These are phyloP conservation scores for Starmerella bombicola DNA, from an alignment of 805 yeast species.

Conservation along the genomic window DNA sequence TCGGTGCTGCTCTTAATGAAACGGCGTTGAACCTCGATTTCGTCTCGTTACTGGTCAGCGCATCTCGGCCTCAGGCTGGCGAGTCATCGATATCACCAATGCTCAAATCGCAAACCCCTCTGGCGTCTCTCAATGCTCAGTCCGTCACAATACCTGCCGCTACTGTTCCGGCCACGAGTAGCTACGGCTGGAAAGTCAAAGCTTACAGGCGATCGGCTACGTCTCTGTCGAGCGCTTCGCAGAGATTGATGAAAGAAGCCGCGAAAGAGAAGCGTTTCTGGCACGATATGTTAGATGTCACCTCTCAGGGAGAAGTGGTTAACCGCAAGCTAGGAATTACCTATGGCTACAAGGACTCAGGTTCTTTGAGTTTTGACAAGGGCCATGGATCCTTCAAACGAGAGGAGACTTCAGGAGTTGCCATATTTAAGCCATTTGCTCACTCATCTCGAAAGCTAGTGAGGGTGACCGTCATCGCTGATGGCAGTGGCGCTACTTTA, in stretches of 20 bases:
- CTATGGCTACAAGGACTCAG: constrained; percentile 86
- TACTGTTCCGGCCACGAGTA: constrained; percentile 16
- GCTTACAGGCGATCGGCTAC: constrained; percentile 46
- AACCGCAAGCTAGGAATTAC: constrained; percentile 66
- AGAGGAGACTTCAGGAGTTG: constrained; percentile 33
- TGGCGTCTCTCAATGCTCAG: constrained; percentile 28
- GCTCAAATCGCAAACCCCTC: constrained; percentile 21
- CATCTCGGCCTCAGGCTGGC: constrained; percentile 75
- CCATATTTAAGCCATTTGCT: constrained; percentile 32
- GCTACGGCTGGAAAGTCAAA: constrained; percentile 72
- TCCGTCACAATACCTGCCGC: constrained; percentile 16
- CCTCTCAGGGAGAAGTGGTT: constrained; percentile 41
- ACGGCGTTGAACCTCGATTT: constrained; percentile 80
- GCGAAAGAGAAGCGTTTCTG: constrained; percentile 56
- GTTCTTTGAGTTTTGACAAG: constrained; percentile 58
- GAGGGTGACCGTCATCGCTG: constrained; percentile 42
- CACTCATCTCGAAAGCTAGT: constrained; percentile 36
- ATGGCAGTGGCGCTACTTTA: background rate
- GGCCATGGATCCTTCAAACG: constrained; percentile 46
- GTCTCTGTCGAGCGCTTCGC: constrained; percentile 41
- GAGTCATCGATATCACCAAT: constrained; percentile 56
- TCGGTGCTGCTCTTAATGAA: constrained; percentile 64
- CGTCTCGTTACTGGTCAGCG: constrained; percentile 67
- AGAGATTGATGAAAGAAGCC: constrained; percentile 42
- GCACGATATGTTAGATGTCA: constrained; percentile 37